Evolutionary conservation across 345 rosid species (phyloP).

Genomic region (Eucalyptus virginea): DNA sequence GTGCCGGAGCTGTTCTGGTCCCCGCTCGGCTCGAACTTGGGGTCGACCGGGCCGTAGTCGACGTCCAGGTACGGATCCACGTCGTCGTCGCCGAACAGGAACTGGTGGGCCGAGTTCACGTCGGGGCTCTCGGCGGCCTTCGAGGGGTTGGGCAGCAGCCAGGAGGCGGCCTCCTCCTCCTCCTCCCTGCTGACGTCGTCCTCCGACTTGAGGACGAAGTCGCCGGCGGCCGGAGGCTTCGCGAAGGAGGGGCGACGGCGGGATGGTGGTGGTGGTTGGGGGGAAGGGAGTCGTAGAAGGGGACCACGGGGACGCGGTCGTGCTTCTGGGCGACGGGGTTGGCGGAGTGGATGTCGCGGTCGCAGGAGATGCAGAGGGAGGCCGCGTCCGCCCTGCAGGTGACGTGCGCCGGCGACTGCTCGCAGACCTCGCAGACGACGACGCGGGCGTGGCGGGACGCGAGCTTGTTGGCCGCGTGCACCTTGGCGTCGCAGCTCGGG

Average conservation of each 20-base stretch:
- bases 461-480: slow-evolving; percentile 93
- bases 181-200: slow-evolving; percentile 62
- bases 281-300: slow-evolving; percentile 45
- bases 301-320: slow-evolving; percentile 75
- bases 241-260: slow-evolving; percentile 1
- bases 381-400: slow-evolving; percentile 99
- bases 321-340: slow-evolving; percentile 91
- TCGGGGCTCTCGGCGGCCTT: slow-evolving; percentile 35
- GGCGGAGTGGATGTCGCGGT: slow-evolving; percentile 95
- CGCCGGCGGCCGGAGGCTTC: slow-evolving; percentile 12
- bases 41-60: slow-evolving; percentile 45
- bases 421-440: slow-evolving; percentile 91
- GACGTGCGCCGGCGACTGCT: slow-evolving; percentile 95
- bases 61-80: slow-evolving; percentile 74
- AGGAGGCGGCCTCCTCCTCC: slow-evolving; percentile 85
- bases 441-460: slow-evolving; percentile 96
- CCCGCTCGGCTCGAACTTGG: slow-evolving; percentile 40
- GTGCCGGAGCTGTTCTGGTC: slow-evolving; percentile 73
- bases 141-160: slow-evolving; percentile 67
- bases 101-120: slow-evolving; percentile 56
- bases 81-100: slow-evolving; percentile 32
- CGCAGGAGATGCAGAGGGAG: slow-evolving; percentile 91
- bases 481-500: slow-evolving; percentile 61
- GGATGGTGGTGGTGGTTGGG: neutral
- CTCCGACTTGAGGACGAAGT: slow-evolving; percentile 27